Base-by-base conservation (phyloP, 257 asterid genomes). In the Parsonsia alboflavescens region DNA sequence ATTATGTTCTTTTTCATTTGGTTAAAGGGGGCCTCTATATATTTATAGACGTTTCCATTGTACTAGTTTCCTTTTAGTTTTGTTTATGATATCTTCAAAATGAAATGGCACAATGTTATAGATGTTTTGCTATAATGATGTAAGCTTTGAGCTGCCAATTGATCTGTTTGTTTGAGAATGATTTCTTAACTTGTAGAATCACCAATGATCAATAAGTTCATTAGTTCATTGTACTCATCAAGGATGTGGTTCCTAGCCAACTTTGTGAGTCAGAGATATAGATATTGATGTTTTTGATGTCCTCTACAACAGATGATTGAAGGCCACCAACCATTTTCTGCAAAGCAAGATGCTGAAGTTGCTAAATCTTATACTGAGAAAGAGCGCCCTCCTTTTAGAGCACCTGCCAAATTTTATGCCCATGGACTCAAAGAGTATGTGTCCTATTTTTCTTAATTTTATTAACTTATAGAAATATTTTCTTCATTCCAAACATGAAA, bases 371-470 rank as follows among this genome's bases (percentile, higher is more conserved):
- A 83, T 62, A 87, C 86, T 44, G 88, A 83, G 16, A 90, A 88
- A 56, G 91, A 84, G 80, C 96, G 97, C 19, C 98, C 98, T 73
- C 95, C 97, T 69, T 91, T 93, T 77, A 85, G 76, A 78, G 97
- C 98, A 70, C 72, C 96, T 0, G 63, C 76, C 4, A 94, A 88
- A 85, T 78, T 79, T 75, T 94, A 94, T 78, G 89, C 88, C 68
- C 97, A 90, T 74, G 98, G 97, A 69, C 83, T 94, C 41, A 94
- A 77, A 77, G 91, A 88, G 98, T 94, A 84, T 52, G 94, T 68
- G 15, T 42, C 53, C 17, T n/a, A n/a, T 61, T 15, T 53, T 67
- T 24, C 44, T 59, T 13, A 41, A 4, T 10, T 59, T 21, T 15
- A 10, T 50, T 39, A 58, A 7, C 22, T 58, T 6, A 7, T 6